These are phyloP conservation scores for Annulohypoxylon nitens DNA, from an alignment of 495 filamentous ascomycete species.

Conservation along the genomic window DNA sequence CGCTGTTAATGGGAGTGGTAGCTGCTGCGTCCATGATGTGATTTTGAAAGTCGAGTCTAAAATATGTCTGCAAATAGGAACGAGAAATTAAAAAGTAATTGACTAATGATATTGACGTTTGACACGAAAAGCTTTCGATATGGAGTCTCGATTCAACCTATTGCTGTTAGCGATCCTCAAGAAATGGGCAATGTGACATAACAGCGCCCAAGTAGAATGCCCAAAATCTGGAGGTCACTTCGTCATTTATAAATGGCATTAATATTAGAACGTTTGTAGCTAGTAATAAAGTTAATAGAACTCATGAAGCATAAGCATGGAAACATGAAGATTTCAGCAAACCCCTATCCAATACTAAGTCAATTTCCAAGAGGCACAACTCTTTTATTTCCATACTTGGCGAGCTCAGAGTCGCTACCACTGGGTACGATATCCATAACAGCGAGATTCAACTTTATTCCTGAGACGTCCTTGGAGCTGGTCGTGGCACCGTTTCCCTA, in stretches of 20 bases:
- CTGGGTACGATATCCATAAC: conserved; percentile 27
- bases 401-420: conserved; percentile 34
- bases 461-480: conserved; percentile 21
- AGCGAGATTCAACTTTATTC: conserved; percentile 35
- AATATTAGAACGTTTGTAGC: not conserved
- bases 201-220: not conserved
- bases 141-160: not conserved
- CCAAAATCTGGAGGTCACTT: not conserved
- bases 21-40: not conserved
- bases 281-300: not conserved
- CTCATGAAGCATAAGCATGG: not conserved
- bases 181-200: not conserved
- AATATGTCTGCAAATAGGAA: not conserved
- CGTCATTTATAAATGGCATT: not conserved
- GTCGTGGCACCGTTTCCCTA: conserved; percentile 26
- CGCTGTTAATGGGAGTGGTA: not conserved
- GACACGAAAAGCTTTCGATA: too few relatives aligned
- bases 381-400: conserved; percentile 37
- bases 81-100: not conserved
- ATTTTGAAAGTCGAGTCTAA: not conserved
- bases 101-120: not conserved
- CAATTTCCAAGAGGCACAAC: not conserved
- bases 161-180: not conserved
- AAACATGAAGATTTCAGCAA: not conserved
- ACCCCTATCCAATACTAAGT: not conserved